phyloP scores from a whole-genome alignment of 2,329 filamentous ascomycete genomes.

The Cyphellophora attinorum region DNA sequence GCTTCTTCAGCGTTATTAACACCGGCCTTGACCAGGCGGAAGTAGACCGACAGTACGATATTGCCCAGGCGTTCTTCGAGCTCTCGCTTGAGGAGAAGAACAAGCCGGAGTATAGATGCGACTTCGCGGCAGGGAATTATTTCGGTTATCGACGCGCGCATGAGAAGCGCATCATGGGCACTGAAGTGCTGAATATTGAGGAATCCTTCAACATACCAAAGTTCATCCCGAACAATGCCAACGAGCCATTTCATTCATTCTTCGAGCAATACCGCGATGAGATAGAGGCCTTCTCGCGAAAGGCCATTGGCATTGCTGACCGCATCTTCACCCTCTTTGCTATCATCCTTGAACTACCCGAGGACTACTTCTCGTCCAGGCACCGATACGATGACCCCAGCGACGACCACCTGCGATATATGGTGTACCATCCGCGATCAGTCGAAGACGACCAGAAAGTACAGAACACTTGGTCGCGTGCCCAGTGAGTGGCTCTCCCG shows the following conservation, averaged over 20 bases:
- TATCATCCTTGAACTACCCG: conserved; percentile 48
- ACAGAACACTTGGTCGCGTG: too few species aligned
- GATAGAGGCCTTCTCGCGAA: conserved; percentile 46
- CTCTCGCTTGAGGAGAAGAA: conserved; percentile 47
- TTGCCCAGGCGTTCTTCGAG: conserved; percentile 47
- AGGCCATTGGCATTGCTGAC: too few species aligned
- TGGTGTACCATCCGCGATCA: conserved; percentile 44
- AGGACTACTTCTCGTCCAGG: conserved; percentile 43
- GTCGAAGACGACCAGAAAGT: too few species aligned
- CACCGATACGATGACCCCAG: conserved; percentile 48
- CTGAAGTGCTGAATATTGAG: conserved; percentile 43
- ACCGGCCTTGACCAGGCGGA: conserved; percentile 49
- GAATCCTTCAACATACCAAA: conserved; percentile 54
- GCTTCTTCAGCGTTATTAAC: conserved; percentile 53
- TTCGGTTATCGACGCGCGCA: conserved; percentile 40
- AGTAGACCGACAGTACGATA: conserved; percentile 50
- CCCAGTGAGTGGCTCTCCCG: too few species aligned
- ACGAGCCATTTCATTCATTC: conserved; percentile 37
- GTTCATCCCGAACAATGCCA: conserved; percentile 36
- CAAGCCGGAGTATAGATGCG: conserved; percentile 40
- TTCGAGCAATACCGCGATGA: conserved; percentile 40
- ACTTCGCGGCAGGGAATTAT: conserved; percentile 45
- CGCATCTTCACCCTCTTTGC: conserved; percentile 49
- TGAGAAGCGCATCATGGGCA: conserved; percentile 20
- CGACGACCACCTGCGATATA: conserved; percentile 52